A percentile compares a stretch with the other conserved stretches of the same genome.
phyloP scores from a whole-genome alignment of 2,329 filamentous ascomycete genomes.

The Trichoderma sp. region DNA sequence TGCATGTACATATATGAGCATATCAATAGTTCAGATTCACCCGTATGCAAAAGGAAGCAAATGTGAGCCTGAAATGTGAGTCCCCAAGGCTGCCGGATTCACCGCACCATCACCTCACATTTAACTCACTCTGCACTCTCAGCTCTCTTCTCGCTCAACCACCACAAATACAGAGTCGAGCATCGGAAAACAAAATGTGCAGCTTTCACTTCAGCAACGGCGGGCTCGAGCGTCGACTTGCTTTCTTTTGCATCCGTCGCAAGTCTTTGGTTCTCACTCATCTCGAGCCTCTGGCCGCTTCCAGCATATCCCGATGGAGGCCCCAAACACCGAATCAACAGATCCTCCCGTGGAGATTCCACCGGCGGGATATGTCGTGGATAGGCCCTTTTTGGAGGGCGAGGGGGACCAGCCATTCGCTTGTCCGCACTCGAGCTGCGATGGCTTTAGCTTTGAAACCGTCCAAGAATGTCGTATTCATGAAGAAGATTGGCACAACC shows the following conservation, averaged over 20 bases:
- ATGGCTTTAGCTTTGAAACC: conserved; percentile 26
- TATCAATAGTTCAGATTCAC: too few species aligned
- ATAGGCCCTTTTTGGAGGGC: background rate
- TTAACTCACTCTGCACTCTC: background rate
- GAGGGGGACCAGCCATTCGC: background rate
- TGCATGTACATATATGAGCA: too few species aligned
- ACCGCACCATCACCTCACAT: background rate
- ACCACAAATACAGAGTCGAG: too few species aligned
- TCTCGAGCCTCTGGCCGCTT: too few species aligned
- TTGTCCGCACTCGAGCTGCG: conserved; percentile 28
- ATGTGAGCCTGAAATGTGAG: background rate
- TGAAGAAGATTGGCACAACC: conserved; percentile 26
- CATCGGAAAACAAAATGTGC: background rate
- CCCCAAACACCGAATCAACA: background rate
- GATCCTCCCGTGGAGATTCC: background rate
- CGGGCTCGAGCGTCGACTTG: background rate
- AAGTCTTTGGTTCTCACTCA: background rate
- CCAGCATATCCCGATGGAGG: background rate
- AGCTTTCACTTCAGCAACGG: background rate
- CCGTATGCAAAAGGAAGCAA: background rate
- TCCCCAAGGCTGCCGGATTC: background rate
- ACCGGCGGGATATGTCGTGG: background rate
- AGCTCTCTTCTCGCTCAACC: background rate
- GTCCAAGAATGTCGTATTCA: conserved; percentile 27
- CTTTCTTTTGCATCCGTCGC: background rate